These are phyloP conservation scores for Neurospora sp. DNA, from an alignment of 495 filamentous ascomycete genomes.

Conservation along the genomic window DNA sequence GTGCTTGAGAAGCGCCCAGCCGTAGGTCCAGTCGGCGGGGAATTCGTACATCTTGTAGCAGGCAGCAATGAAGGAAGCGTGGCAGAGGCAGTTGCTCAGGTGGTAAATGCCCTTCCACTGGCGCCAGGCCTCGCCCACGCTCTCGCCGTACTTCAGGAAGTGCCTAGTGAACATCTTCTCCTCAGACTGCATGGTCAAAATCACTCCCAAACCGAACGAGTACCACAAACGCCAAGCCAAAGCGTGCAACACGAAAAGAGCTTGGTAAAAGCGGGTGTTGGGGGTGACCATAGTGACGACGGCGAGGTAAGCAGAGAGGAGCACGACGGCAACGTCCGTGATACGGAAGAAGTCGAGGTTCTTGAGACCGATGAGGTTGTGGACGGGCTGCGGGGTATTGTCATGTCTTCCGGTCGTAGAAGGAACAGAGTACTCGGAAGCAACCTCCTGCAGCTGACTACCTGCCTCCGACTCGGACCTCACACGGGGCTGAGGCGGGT, in stretches of 20 bases:
- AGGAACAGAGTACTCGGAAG: conserved; percentile 16
- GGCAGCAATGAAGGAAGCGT: conserved; percentile 78
- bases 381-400: conserved; percentile 50
- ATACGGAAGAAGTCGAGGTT: conserved; percentile 83
- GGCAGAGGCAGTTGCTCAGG: conserved; percentile 79
- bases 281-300: conserved; percentile 66
- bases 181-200: conserved; percentile 76
- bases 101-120: conserved; percentile 98
- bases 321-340: conserved; percentile 67
- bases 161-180: conserved; percentile 91
- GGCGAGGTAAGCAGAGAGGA: conserved; percentile 64
- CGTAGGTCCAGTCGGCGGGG: conserved; percentile 75
- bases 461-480: conserved; percentile 29
- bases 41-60: conserved; percentile 93
- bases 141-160: conserved; percentile 94
- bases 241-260: conserved; percentile 73
- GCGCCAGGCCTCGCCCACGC: conserved; percentile 80
- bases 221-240: conserved; percentile 84
- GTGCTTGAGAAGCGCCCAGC: conserved; percentile 74
- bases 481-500: conserved; percentile 70
- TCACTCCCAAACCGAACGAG: conserved; percentile 73
- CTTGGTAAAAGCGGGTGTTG: conserved; percentile 59
- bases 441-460: conserved; percentile 30
- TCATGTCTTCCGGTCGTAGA: background rate
- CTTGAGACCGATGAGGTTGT: conserved; percentile 67